Evolutionary conservation across 2,329 filamentous ascomycete species (phyloP), one percentile per base, ranked within the genome.

Genomic region (Fulvia fulva): DNA sequence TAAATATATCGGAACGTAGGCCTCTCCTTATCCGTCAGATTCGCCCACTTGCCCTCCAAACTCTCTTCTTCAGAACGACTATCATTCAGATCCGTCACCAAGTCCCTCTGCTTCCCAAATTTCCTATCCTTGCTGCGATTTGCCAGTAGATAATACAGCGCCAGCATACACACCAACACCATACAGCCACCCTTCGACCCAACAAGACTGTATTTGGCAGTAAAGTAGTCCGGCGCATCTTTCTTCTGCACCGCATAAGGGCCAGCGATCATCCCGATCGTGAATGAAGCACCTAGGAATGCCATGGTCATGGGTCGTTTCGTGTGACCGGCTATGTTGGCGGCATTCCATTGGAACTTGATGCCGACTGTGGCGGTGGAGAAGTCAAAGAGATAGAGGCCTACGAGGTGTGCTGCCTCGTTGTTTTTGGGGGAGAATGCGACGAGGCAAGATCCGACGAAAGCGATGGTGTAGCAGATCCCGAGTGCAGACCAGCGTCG

Each of bases 241-340:
- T 57, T 62, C 67, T 7, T 64, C 60, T 34, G 68, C 65, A 26
- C 69, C 67, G 64, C 75, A 75, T 3, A 65, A 0, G 73, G 73
- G 0, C 60, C 74, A 30, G 74, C 72, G 46, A 75, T 74, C 55
- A 74, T 74, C 9, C 74, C 78, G 12, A 64, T 47, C 34, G 64
- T 61, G 53, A 61, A 57, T 44, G 58, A 46, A 23, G 68, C 70
- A 52, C 73, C 75, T 28, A 76, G 56, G 7, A 76, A 60, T 7
- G 71, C 67, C 3, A 89, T 81, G 7, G 83, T 83, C 5, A 85
- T 80, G 0, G 82, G 80, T 71, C 88, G 89, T 75, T 90, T 90
- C 1, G 87, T 89, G 65, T 87, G 85, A 0, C 87, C 87, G 22
- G 84, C 87, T 12, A 88, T 77, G 66, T 90, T 90, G 19, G 86